Percentiles rank a stretch among this genome's conserved stretches.
These are phyloP conservation scores for Colletotrichum echinochloae DNA, from an alignment of 2,329 filamentous ascomycete genomes.

Conservation along the genomic window DNA sequence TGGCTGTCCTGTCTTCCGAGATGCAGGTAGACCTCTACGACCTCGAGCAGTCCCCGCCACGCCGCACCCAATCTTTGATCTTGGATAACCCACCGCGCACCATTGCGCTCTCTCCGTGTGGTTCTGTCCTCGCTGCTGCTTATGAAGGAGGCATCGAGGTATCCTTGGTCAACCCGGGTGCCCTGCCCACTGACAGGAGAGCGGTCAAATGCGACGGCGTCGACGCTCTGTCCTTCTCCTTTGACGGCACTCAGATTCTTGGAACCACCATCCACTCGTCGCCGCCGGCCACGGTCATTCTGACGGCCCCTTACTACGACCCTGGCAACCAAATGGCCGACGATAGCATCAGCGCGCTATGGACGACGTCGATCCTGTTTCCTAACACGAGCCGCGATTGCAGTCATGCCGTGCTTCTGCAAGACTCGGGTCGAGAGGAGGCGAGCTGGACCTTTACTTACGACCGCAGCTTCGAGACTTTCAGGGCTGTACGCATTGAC, in stretches of 20 bases:
- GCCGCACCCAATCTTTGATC: constrained; percentile 78
- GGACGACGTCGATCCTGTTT: constrained; percentile 88
- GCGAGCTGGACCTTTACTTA: constrained; percentile 83
- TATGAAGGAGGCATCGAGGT: constrained; percentile 93
- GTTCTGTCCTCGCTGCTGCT: constrained; percentile 84
- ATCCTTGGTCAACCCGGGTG: constrained; percentile 75
- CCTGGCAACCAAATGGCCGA: constrained; percentile 74
- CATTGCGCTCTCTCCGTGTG: constrained; percentile 84
- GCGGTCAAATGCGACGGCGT: constrained; percentile 84
- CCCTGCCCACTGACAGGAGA: constrained; percentile 74
- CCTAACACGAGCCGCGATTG: constrained; percentile 84
- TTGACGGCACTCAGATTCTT: constrained; percentile 81
- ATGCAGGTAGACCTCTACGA: constrained; percentile 91
- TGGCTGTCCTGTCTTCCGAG: constrained; percentile 84
- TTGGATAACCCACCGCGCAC: constrained; percentile 83
- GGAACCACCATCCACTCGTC: constrained; percentile 77
- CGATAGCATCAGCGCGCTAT: constrained; percentile 78
- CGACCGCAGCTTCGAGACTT: constrained; percentile 80
- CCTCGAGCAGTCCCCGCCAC: constrained; percentile 72
- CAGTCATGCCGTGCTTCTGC: constrained; percentile 79
- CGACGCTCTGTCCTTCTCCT: constrained; percentile 80
- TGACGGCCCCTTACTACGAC: constrained; percentile 84
- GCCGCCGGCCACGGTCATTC: constrained; percentile 77
- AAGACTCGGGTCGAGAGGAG: constrained; percentile 71
- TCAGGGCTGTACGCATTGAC: constrained; percentile 80